Base-by-base conservation (phyloP, 176 grass and related monocot species). In the Oryza rufipogon region DNA sequence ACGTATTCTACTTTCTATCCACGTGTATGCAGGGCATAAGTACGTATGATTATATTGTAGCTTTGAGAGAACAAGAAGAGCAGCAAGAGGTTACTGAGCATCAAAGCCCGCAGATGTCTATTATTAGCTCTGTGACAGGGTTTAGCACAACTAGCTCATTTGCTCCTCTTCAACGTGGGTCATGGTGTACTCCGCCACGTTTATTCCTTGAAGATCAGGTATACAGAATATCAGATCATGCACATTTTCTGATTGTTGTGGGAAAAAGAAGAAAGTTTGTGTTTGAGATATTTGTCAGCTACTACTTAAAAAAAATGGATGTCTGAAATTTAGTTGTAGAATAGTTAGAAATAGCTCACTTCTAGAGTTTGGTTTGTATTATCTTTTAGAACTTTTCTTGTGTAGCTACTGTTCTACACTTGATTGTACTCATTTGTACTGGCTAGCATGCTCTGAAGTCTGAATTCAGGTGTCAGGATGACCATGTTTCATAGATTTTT, bases 81-180 rank as follows among this genome's bases (percentile, higher is more conserved):
- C 91, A 90, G 83, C 89, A 94, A 86, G 91, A 94, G 47, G 82
- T 85, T 79, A 82, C 90, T 77, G 87, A 70, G 28, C 96, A 95
- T 36, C 93, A 99, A 74, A 99, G 96, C 80, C 96, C 96, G 2
- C 93, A 96, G 75, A 99, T 99, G 96, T 99, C 96, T 68, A 91
- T 89, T 42, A 87, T 96, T 76, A 99, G 96, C 68, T 99, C 96
- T 67, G 80, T 92, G 69, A 99, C 96, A 88, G 96, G 96, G 76
- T 91, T 99, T 80, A 99, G 96, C 88, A 98, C 93, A 76, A 68
- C 96, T 20, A 98, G 96, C 87, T 98, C 96, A 76, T 98, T 98
- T 81, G 89, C 84, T 28, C 87, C 93, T 64, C 92, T 98, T 76
- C 91, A 92, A 45, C 93, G 93, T 61, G 86, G 85, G 77, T 93